A percentile compares a stretch with the other conserved stretches of the same genome.
phyloP scores from a whole-genome alignment of 352 stramenopile species.

The Phytophthora ramorum region DNA sequence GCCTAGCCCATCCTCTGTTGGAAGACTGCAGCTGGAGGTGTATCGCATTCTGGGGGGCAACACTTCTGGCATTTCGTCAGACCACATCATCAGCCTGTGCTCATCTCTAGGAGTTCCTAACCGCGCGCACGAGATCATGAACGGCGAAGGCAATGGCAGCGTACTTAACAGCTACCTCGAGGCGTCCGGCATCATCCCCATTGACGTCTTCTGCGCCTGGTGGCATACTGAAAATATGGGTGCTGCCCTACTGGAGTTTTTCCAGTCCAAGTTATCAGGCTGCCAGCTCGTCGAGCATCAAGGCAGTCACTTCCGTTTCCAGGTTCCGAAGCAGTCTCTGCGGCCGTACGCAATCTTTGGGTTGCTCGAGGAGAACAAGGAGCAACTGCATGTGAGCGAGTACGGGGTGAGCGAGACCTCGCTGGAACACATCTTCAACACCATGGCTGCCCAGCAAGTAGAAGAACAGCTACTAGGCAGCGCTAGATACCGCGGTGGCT shows the following conservation, averaged over 20 bases:
- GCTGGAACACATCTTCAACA: slow-evolving; percentile 94
- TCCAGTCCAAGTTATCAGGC: slow-evolving; percentile 47
- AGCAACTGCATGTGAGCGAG: slow-evolving; percentile 69
- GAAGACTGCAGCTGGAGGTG: slow-evolving; percentile 37
- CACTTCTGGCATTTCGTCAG: slow-evolving; percentile 36
- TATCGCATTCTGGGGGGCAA: slow-evolving; percentile 33
- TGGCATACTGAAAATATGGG: slow-evolving; percentile 59
- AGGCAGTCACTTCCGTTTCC: slow-evolving; percentile 72
- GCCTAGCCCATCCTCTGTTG: slow-evolving; percentile 27
- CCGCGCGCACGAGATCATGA: slow-evolving; percentile 47
- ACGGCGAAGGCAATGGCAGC: slow-evolving; percentile 48
- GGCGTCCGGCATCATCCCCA: slow-evolving; percentile 48
- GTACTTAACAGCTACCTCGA: slow-evolving; percentile 54
- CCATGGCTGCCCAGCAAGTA: slow-evolving; percentile 85
- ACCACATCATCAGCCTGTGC: slow-evolving; percentile 45
- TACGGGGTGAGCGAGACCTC: slow-evolving; percentile 92
- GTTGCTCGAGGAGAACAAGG: slow-evolving; percentile 75
- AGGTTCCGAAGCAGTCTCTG: slow-evolving; percentile 66
- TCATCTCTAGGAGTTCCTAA: slow-evolving; percentile 38
- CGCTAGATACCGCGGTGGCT: slow-evolving; percentile 28
- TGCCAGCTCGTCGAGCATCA: slow-evolving; percentile 67
- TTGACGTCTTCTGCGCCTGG: slow-evolving; percentile 67
- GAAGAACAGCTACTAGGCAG: slow-evolving; percentile 58
- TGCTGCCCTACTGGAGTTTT: slow-evolving; percentile 48
- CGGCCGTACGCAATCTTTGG: slow-evolving; percentile 74